These are phyloP conservation scores for Vinca minor DNA, from an alignment of 257 asterid species.

Conservation along the genomic window DNA sequence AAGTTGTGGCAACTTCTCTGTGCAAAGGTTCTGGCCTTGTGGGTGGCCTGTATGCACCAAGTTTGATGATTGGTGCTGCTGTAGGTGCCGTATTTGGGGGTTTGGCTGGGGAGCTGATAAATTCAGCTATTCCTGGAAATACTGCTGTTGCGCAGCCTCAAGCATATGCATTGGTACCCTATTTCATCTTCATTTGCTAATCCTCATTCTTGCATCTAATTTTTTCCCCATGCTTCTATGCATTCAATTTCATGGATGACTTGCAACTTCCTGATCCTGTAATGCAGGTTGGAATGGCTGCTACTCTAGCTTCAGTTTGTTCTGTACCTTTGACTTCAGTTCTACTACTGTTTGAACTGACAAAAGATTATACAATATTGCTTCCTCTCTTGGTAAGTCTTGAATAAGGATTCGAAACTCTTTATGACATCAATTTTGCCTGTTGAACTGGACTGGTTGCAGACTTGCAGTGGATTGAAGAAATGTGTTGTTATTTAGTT, in stretches of 20 bases:
- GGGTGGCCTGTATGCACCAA: constrained; percentile 96
- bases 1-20: constrained; percentile 88
- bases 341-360: constrained; percentile 89
- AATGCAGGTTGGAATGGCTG: constrained; percentile 99
- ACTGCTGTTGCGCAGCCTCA: constrained; percentile 95
- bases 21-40: constrained; percentile 96
- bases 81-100: constrained; percentile 99
- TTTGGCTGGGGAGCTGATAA: constrained; percentile 75
- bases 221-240: constrained; percentile 7
- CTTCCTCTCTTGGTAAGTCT: constrained; percentile 89
- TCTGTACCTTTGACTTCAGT: constrained; percentile 96
- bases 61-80: constrained; percentile 99
- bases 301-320: constrained; percentile 91
- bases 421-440: not conserved
- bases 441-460: not conserved
- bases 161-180: constrained; percentile 85
- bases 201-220: constrained; percentile 8
- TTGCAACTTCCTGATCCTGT: constrained; percentile 10
- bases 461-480: not conserved
- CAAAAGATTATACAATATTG: constrained; percentile 88
- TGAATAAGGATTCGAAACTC: not conserved
- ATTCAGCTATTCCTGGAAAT: constrained; percentile 94
- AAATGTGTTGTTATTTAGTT: not conserved
- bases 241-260: constrained; percentile 1
- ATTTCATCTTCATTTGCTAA: constrained; percentile 9